These are phyloP conservation scores for Ceratobasidium sp. DNA, from an alignment of 1,284 basidiomycete species.

Conservation along the genomic window DNA sequence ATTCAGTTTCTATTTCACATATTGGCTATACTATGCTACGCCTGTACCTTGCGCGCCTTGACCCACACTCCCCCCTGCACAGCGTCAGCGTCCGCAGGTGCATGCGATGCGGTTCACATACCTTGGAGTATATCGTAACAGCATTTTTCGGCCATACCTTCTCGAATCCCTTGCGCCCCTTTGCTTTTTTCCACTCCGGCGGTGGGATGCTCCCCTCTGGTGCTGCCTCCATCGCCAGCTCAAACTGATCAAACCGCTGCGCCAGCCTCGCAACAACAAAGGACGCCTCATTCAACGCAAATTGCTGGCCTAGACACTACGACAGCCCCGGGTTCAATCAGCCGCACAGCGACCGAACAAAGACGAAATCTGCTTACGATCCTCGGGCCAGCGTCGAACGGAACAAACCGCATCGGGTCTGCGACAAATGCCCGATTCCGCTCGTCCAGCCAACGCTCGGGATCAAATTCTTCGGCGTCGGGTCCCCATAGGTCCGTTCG, in stretches of 20 bases:
- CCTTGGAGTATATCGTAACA: slow-evolving; percentile 44
- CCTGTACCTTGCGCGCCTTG: slow-evolving; percentile 6
- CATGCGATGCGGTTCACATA: not conserved
- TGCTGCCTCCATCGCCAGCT: slow-evolving; percentile 43
- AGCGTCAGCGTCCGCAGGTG: not conserved
- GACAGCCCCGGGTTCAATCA: too few relatives aligned
- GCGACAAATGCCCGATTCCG: slow-evolving; percentile 50
- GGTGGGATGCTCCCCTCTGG: slow-evolving; percentile 41
- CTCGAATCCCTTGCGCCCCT: slow-evolving; percentile 41
- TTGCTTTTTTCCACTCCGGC: slow-evolving; percentile 22
- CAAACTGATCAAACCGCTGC: slow-evolving; percentile 41
- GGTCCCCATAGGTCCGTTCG: slow-evolving; percentile 41
- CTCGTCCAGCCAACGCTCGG: slow-evolving; percentile 44
- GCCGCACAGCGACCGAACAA: too few relatives aligned
- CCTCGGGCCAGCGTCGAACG: slow-evolving; percentile 44
- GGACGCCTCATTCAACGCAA: slow-evolving; percentile 43
- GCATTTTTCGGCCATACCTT: slow-evolving; percentile 41
- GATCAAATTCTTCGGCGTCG: slow-evolving; percentile 43
- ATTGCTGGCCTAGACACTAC: slow-evolving; percentile 33
- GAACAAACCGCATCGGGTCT: slow-evolving; percentile 45
- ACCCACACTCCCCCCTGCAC: slow-evolving; percentile 21
- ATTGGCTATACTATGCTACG: not conserved
- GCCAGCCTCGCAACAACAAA: slow-evolving; percentile 39
- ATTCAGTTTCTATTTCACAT: not conserved
- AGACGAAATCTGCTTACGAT: slow-evolving; percentile 30